Conservation (phyloP, 768 basidiomycete species). For the Leccinum variicolor region DNA sequence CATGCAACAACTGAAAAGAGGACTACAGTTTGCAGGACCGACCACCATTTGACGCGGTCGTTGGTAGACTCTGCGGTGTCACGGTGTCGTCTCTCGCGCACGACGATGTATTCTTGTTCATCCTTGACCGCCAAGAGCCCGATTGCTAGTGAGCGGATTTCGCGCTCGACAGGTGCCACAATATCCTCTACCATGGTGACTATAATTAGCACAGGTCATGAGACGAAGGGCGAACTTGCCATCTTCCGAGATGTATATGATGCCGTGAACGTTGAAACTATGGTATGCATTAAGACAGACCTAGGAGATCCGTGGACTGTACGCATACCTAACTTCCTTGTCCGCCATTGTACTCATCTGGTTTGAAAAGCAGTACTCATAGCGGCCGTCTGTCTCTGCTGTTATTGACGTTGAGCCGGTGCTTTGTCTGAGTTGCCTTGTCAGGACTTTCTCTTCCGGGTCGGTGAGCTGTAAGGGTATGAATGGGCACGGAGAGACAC, state of each 20-base stretch:
- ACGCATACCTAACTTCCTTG: conserved; percentile 80
- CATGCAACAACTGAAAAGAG: conserved; percentile 89
- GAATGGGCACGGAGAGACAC: background rate
- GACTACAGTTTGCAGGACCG: conserved; percentile 83
- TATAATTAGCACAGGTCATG: background rate
- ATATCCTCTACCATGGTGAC: conserved; percentile 48
- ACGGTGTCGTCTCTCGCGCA: conserved; percentile 88
- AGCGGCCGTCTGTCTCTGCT: conserved; percentile 80
- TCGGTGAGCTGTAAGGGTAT: conserved; percentile 63
- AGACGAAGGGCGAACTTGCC: conserved; percentile 41
- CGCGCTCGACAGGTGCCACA: conserved; percentile 93
- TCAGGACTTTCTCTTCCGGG: conserved; percentile 63
- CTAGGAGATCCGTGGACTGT: background rate
- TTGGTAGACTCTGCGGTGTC: conserved; percentile 95
- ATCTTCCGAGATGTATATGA: conserved; percentile 90
- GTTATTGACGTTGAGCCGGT: conserved; percentile 89
- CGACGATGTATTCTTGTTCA: conserved; percentile 97
- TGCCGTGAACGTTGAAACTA: conserved; percentile 61
- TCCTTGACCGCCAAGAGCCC: conserved; percentile 91
- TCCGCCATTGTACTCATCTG: conserved; percentile 97
- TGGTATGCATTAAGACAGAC: background rate
- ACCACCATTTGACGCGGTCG: conserved; percentile 98
- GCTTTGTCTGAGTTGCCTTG: conserved; percentile 80
- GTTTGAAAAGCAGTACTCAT: conserved; percentile 98
- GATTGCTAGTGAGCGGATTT: conserved; percentile 81